Evolutionary conservation across 352 stramenopile species (phyloP), one percentile per base, ranked within the genome.

Genomic region (Phytophthora cactorum): DNA sequence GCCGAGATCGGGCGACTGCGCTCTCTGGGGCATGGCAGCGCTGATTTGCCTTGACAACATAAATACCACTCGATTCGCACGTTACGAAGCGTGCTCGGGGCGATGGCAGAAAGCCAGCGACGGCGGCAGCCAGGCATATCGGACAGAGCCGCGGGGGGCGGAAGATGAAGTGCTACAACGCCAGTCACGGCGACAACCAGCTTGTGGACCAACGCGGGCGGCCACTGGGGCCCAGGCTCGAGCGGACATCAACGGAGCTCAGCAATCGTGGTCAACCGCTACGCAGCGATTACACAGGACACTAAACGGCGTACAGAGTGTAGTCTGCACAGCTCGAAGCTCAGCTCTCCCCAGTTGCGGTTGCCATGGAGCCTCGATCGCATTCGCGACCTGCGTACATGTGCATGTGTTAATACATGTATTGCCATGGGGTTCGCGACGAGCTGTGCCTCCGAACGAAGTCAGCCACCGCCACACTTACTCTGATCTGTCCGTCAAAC

Each of bases 91-190:
- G 52, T 55, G 55, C 49, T 72, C 34, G 46, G 39, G 4, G 47
- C 43, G 32, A 34, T 46, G 34, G 56, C 61, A 71, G 43, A 72
- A 72, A 76, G 68, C 63, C 68, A 63, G 68, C 28, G 51, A 15
- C 10, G 27, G 15, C 15, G 17, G 52, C 67, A 63, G 50, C 56
- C 52, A 69, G 68, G 52, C 57, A 63, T 70, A 55, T 43, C 52
- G 62, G 52, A 76, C 63, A 76, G 64, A 76, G 45, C 54, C 68
- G 58, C 44, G 56, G 58, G 59, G 65, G 68, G 58, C 49, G 68
- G 58, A 76, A 73, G 59, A 76, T 68, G 43, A 76, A 71, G n/a
- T 66, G 58, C 63, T 68, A 53, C 63, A 76, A 60, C 52, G 64
- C 50, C 64, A 44, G 62, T 71, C 55, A 61, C 68, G 14, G 43